Conservation (phyloP, 305 asterid species). For the Plantago rigida region DNA sequence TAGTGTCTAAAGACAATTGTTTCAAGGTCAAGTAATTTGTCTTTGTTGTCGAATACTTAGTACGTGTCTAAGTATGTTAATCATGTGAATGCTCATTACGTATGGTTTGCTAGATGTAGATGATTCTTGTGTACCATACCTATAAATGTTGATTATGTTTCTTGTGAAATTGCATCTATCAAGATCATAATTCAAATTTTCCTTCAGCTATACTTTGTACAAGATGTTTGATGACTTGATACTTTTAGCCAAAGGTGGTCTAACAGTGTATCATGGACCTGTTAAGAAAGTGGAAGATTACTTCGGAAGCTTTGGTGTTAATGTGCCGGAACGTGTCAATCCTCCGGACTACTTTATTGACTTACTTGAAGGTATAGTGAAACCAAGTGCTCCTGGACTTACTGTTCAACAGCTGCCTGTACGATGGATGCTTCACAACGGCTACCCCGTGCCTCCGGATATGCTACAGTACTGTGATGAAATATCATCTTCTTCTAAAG, state of each 20-base stretch:
- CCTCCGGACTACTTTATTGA: slow-evolving; percentile 97
- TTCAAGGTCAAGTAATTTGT: no score
- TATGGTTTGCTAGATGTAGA: no score
- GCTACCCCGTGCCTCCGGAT: slow-evolving; percentile 88
- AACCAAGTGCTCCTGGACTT: slow-evolving; percentile 46
- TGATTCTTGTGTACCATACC: no score
- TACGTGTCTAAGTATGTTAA: no score
- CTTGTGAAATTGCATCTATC: not conserved
- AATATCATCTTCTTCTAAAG: slow-evolving; percentile 58
- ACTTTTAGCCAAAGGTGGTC: slow-evolving; percentile 97
- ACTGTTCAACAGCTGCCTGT: slow-evolving; percentile 78
- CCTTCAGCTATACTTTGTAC: slow-evolving; percentile 80
- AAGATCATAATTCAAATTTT: slow-evolving; percentile 19
- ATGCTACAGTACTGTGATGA: slow-evolving; percentile 76
- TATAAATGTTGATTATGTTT: not conserved
- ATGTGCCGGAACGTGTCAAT: slow-evolving; percentile 80
- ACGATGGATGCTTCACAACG: slow-evolving; percentile 98
- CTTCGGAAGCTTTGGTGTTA: slow-evolving; percentile 65
- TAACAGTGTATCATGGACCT: slow-evolving; percentile 80
- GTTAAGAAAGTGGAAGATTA: slow-evolving; percentile 94
- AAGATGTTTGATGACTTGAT: slow-evolving; percentile 94
- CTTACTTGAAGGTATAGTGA: slow-evolving; percentile 85
- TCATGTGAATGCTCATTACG: no score
- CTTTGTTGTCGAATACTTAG: no score
- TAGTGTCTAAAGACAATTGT: no score